Base-by-base conservation (phyloP, 495 filamentous ascomycete species). In the Daldinia bambusicola region DNA sequence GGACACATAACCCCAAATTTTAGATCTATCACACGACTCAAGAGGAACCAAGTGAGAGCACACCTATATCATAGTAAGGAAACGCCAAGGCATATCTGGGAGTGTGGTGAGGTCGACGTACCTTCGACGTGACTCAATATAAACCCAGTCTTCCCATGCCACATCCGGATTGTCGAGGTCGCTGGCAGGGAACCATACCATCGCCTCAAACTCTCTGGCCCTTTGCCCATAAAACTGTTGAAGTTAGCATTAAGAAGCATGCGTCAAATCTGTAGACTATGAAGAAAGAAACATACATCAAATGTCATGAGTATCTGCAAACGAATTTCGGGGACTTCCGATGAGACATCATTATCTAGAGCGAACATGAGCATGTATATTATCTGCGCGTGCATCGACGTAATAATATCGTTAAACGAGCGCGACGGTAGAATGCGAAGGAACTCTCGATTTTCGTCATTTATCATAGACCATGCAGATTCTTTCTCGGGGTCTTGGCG, bases 71-170 rank as follows among this genome's bases (percentile, higher is more conserved):
- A 6, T 30, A 10, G 37, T 61, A 26, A 63, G 58, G 45, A 20
- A 7, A 16, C n/a, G 37, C 1, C 0, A 53, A 13, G 10, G 7
- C 7, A 7, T 22, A 52, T 30, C 6, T 6, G 20, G 40, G 18
- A 36, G 34, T 10, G 20, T 14, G 53, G 30, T 14, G 13, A 26
- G 52, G 14, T 32, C 12, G 5, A 5, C 63, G 6, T 55, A 75
- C 73, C 73, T 69, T 61, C 74, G 63, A 55, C 71, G 74, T 30
- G 65, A 60, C 37, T 76, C 74, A 0, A 53, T 51, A 37, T 56
- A 58, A 30, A 74, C 50, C 61, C 71, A 76, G 4, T 71, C 57
- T 48, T 76, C 71, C 74, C 74, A 76, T 2, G 71, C 67, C 62
- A 69, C 48, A n/a, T 36, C 34, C 1, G 71, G 64, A 38, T 69